Conservation (phyloP, 78 protist species). For the Pigoraptor vietnamica region DNA sequence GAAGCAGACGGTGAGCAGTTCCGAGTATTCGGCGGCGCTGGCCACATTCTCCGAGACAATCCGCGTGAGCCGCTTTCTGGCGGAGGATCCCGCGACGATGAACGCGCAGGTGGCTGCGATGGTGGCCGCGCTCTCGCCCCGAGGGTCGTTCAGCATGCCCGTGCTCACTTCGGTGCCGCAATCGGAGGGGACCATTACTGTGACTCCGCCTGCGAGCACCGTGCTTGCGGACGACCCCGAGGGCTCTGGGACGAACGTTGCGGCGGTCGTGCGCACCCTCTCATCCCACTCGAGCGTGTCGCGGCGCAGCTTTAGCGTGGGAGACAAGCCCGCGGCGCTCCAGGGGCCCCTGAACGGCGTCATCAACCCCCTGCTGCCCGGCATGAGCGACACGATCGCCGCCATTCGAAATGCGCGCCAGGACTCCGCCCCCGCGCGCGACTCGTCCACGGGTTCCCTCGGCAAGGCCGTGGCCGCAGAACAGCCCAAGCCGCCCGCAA, state of each 20-base stretch:
- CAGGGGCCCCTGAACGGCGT: not conserved
- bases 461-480: too few species aligned
- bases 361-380: not conserved
- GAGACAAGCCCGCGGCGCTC: not conserved
- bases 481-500: too few species aligned
- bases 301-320: not conserved
- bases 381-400: not conserved
- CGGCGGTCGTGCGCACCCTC: not conserved
- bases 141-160: not conserved
- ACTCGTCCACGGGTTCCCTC: too few species aligned
- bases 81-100: not conserved
- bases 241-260: too few species aligned
- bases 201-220: too few species aligned
- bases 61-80: not conserved
- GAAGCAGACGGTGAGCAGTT: not conserved
- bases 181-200: not conserved
- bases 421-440: too few species aligned
- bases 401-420: not conserved
- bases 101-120: not conserved
- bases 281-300: not conserved
- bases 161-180: not conserved
- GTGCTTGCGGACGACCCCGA: too few species aligned
- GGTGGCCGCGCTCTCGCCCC: not conserved
- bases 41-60: not conserved
- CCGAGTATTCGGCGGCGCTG: not conserved